These are phyloP conservation scores for Pichia gijzeniarum DNA, from an alignment of 805 yeast species.

Conservation along the genomic window DNA sequence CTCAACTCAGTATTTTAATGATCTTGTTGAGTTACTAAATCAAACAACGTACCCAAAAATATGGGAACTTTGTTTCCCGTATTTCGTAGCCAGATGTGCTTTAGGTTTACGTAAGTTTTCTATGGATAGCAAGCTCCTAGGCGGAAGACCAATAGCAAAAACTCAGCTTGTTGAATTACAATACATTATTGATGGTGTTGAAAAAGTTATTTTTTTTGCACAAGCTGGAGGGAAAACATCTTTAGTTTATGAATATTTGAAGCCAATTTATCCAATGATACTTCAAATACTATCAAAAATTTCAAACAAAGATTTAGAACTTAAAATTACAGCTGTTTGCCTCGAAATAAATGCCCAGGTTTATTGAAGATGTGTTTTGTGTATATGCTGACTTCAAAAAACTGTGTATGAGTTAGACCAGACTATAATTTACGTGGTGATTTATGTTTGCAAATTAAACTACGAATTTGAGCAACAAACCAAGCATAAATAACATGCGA, in stretches of 20 bases:
- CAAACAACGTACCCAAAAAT: slow-evolving; percentile 19
- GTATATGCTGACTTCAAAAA: too few relatives aligned
- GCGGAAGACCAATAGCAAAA: slow-evolving; percentile 58
- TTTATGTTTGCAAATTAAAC: too few relatives aligned
- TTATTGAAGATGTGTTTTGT: too few relatives aligned
- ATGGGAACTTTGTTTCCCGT: slow-evolving; percentile 35
- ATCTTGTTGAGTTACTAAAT: slow-evolving; percentile 40
- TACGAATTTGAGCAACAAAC: too few relatives aligned
- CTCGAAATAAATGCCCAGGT: not conserved
- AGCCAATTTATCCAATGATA: not conserved
- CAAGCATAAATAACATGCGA: too few relatives aligned
- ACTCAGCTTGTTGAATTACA: slow-evolving; percentile 60
- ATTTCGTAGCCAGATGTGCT: slow-evolving; percentile 50
- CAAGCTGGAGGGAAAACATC: not conserved
- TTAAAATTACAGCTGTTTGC: slow-evolving; percentile 2
- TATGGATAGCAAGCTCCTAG: slow-evolving; percentile 54
- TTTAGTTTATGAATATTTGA: not conserved
- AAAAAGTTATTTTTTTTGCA: not conserved
- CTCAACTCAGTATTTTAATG: slow-evolving; percentile 50
- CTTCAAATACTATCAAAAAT: slow-evolving; percentile 1
- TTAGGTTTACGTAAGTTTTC: slow-evolving; percentile 57
- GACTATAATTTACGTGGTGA: too few relatives aligned
- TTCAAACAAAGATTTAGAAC: not conserved
- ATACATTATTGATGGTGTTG: slow-evolving; percentile 39
- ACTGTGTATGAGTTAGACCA: too few relatives aligned